Evolutionary conservation across 305 asterid genomes (phyloP), one percentile per base, ranked within the genome.

Genomic region (Fraxinus latifolia): DNA sequence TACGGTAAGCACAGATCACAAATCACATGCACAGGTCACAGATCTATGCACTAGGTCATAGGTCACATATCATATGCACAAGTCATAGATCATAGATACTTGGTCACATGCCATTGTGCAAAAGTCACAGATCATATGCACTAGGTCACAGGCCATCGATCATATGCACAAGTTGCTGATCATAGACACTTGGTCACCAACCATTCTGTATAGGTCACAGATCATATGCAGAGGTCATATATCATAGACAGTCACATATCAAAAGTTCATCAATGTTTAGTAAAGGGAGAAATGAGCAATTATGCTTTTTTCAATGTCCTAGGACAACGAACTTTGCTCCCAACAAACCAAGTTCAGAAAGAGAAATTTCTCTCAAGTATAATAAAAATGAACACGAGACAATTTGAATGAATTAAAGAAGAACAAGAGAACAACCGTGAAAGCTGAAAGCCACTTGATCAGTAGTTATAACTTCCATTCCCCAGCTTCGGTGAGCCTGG

Each of bases 401-500:
- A 12, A 9, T 11, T 42, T 2, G 4, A 42, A 11, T 42, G 2
- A 2, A 42, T 12, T 14, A 47, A 50, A 50, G 53, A 42, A 47
- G 58, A 47, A 44, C 21, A 50, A 50, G 55, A 44, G 17, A 44
- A 47, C 91, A 50, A 90, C 93, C 93, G 72, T 81, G 77, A 85
- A 39, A 80, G 85, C 39, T 32, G 47, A 84, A n/a, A 1, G 78
- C 32, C 77, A 53, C 7, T 15, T n/a, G 25, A 87, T 82, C 79
- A 90, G 79, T 74, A 78, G 85, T 84, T 89, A 21, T 81, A 84
- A 65, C 84, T 79, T 82, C 88, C 91, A 82, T 86, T 84, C 78
- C 81, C 91, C 84, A 81, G 86, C 84, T 80, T 7, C 15, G 14
- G 50, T 42, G 50, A 42, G 50, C 50, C 15, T 42, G 15, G 50